phyloP scores from a whole-genome alignment of 2,329 filamentous ascomycete genomes.

The Chrysoporthe austroafricana region DNA sequence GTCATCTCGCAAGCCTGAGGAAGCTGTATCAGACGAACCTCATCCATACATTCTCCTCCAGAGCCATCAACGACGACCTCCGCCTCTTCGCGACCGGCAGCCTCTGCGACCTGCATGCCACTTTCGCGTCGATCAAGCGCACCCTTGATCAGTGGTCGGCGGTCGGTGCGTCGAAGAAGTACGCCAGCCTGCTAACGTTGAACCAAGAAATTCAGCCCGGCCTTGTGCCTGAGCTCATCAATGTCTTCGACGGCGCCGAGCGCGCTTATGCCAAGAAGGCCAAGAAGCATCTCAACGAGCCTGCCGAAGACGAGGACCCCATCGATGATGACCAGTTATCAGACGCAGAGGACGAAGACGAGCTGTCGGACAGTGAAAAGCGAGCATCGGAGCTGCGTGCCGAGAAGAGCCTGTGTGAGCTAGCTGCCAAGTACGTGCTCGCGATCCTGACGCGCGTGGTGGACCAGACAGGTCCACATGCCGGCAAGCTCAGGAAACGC shows the following conservation, averaged over 20 bases:
- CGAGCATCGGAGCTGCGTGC: slow-evolving; percentile 71
- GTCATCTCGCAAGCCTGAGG: slow-evolving; percentile 60
- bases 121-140: slow-evolving; percentile 74
- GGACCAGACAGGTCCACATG: slow-evolving; percentile 63
- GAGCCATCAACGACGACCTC: slow-evolving; percentile 74
- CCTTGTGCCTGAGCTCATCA: slow-evolving; percentile 69
- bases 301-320: slow-evolving; percentile 74
- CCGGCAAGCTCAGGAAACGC: slow-evolving; percentile 69
- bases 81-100: slow-evolving; percentile 75
- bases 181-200: slow-evolving; percentile 61
- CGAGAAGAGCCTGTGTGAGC: slow-evolving; percentile 83
- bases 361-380: slow-evolving; percentile 60
- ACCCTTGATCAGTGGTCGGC: slow-evolving; percentile 49
- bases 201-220: slow-evolving; percentile 70
- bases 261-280: slow-evolving; percentile 74
- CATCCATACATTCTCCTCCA: slow-evolving; percentile 69
- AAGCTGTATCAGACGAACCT: slow-evolving; percentile 64
- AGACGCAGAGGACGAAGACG: slow-evolving; percentile 60
- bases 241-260: slow-evolving; percentile 79
- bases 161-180: slow-evolving; percentile 43
- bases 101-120: slow-evolving; percentile 79
- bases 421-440: slow-evolving; percentile 83
- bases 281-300: slow-evolving; percentile 64
- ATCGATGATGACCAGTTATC: slow-evolving; percentile 65
- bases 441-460: slow-evolving; percentile 76